A percentile compares a stretch with the other conserved stretches of the same genome.
Evolutionary conservation across 2,329 filamentous ascomycete genomes (phyloP).

Genomic region (Fusarium chlamydosporum): DNA sequence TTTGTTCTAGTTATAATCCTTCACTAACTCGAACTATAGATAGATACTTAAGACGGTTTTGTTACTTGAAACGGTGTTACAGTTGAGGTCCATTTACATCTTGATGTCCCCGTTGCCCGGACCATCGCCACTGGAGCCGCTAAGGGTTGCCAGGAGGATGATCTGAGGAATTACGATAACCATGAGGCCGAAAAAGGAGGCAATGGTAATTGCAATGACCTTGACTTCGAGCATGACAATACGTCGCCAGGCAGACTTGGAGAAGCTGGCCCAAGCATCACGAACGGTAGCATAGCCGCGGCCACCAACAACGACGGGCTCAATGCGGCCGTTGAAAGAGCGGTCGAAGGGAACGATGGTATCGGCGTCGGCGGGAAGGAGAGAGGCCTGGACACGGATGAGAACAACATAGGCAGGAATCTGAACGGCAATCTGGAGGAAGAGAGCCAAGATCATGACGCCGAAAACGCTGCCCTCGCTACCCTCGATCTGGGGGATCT

Average conservation of each 20-base stretch:
- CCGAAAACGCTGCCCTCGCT: constrained; percentile 61
- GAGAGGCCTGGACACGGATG: constrained; percentile 86
- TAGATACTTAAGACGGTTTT: constrained; percentile 7
- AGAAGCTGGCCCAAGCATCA: constrained; percentile 86
- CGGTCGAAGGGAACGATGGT: constrained; percentile 93
- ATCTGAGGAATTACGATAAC: constrained; percentile 67
- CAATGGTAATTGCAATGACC: constrained; percentile 70
- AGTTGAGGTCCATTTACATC: constrained; percentile 18
- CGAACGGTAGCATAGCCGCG: constrained; percentile 77
- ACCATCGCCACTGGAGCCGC: constrained; percentile 10
- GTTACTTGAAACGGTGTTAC: not conserved
- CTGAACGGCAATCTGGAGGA: constrained; percentile 72
- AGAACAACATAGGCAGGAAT: constrained; percentile 84
- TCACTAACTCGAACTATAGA: not conserved
- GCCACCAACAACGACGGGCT: constrained; percentile 80
- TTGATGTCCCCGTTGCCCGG: constrained; percentile 13
- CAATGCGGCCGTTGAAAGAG: constrained; percentile 82
- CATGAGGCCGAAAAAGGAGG: constrained; percentile 61
- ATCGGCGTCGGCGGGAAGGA: constrained; percentile 85
- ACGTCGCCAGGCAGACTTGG: constrained; percentile 77
- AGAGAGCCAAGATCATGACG: constrained; percentile 62
- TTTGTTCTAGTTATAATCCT: constrained; percentile 7
- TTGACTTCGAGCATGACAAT: constrained; percentile 83
- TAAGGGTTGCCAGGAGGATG: constrained; percentile 56
- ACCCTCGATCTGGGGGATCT: constrained; percentile 51